phyloP scores from a whole-genome alignment of 2,329 filamentous ascomycete species.

The Sphaerulina vaccinii region DNA sequence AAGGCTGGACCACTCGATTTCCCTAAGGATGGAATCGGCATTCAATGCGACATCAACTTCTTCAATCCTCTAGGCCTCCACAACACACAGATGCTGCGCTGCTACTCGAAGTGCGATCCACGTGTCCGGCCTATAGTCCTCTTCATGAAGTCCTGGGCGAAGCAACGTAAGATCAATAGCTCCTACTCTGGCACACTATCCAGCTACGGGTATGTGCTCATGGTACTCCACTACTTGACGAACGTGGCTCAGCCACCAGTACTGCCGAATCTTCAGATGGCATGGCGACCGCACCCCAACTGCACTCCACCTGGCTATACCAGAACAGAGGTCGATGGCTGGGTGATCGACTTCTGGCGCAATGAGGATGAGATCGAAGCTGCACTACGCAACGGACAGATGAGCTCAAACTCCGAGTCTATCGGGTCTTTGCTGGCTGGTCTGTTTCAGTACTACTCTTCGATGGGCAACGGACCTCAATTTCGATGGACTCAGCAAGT shows the following conservation, averaged over 20 bases:
- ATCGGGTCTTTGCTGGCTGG: slow-evolving; percentile 71
- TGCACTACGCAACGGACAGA: slow-evolving; percentile 56
- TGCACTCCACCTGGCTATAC: slow-evolving; percentile 29
- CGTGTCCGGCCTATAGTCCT: slow-evolving; percentile 76
- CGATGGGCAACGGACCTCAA: slow-evolving; percentile 56
- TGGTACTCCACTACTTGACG: slow-evolving; percentile 87
- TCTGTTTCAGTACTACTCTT: slow-evolving; percentile 81
- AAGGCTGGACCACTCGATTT: slow-evolving; percentile 65
- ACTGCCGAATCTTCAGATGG: slow-evolving; percentile 74
- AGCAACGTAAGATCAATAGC: slow-evolving; percentile 79
- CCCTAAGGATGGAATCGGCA: slow-evolving; percentile 72
- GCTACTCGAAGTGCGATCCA: slow-evolving; percentile 76
- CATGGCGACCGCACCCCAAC: slow-evolving; percentile 47
- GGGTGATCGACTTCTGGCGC: slow-evolving; percentile 73
- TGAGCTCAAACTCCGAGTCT: slow-evolving; percentile 68
- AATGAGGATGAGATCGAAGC: slow-evolving; percentile 67
- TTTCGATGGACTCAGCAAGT: slow-evolving; percentile 83
- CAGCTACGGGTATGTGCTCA: slow-evolving; percentile 87
- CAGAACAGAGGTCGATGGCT: slow-evolving; percentile 50
- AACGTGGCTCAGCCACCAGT: slow-evolving; percentile 80
- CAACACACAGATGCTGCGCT: slow-evolving; percentile 78
- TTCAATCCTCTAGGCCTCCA: slow-evolving; percentile 78
- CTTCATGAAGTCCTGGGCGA: slow-evolving; percentile 90
- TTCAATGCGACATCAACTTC: slow-evolving; percentile 91
- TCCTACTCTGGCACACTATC: slow-evolving; percentile 82